A percentile compares a stretch with the other conserved stretches of the same genome.
Evolutionary conservation across 352 stramenopile genomes (phyloP).

Genomic region (Pythium chondricola): DNA sequence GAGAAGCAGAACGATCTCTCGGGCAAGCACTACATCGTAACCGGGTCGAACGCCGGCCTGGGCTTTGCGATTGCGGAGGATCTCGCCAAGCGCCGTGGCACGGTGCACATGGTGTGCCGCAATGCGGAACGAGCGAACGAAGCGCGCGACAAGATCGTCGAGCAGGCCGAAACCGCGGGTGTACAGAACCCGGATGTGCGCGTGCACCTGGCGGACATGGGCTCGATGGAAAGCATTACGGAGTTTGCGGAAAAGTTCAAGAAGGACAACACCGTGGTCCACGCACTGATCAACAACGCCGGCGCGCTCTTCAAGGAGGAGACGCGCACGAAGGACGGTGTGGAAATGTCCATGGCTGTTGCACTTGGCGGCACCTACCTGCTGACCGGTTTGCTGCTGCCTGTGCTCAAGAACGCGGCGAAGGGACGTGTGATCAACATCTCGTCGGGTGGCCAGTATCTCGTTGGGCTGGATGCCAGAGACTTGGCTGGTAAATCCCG

Average conservation of each 20-base stretch:
- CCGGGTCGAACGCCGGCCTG: constrained; percentile 38
- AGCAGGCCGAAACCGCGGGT: constrained; percentile 21
- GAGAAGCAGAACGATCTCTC: constrained; percentile 26
- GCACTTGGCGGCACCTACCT: constrained; percentile 37
- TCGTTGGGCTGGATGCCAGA: constrained; percentile 25
- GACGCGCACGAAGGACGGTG: constrained; percentile 19
- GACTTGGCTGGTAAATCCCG: constrained; percentile 24
- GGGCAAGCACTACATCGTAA: constrained; percentile 41
- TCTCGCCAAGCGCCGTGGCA: constrained; percentile 28
- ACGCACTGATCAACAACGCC: constrained; percentile 49
- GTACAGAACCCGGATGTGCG: constrained; percentile 24
- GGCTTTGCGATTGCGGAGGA: constrained; percentile 33
- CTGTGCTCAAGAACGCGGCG: constrained; percentile 30
- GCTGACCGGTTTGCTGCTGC: constrained; percentile 38
- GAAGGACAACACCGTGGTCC: constrained; percentile 16
- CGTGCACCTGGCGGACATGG: constrained; percentile 41
- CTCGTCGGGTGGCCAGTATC: constrained; percentile 40
- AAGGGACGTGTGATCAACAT: constrained; percentile 45
- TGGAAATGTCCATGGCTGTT: constrained; percentile 38
- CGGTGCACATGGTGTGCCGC: constrained; percentile 47
- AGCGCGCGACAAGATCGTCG: constrained; percentile 33
- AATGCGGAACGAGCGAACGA: constrained; percentile 26
- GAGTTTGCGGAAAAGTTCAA: constrained; percentile 25
- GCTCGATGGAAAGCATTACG: constrained; percentile 35
- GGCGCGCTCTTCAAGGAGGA: constrained; percentile 36